Evolutionary conservation across 148 eudicot genomes (phyloP).

Genomic region (Pouteria glomerata): DNA sequence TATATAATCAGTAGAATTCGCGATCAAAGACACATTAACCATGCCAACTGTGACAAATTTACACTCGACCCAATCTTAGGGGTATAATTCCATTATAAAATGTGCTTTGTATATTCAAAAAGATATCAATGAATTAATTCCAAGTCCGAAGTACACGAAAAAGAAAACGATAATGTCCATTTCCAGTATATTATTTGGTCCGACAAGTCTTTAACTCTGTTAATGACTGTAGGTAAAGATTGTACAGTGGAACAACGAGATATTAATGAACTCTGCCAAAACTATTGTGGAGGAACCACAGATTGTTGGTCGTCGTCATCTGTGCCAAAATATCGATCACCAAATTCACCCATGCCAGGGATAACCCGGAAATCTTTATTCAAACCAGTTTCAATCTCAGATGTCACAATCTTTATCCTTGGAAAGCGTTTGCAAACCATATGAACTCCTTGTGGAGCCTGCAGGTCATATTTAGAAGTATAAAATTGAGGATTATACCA

Average conservation of each 20-base stretch:
- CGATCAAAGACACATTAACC: no score
- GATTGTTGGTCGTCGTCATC: conserved; percentile 48
- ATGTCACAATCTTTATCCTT: conserved; percentile 87
- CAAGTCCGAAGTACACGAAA: no score
- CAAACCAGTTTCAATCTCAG: conserved; percentile 83
- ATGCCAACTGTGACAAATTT: no score
- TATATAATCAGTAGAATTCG: no score
- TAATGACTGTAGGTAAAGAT: not conserved
- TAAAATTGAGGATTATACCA: not conserved
- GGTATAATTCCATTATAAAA: no score
- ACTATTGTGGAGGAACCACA: conserved; percentile 9
- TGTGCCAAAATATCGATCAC: conserved; percentile 95
- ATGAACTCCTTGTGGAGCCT: conserved; percentile 99
- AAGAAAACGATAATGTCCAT: no score
- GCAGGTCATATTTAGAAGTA: not conserved
- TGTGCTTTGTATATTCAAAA: no score
- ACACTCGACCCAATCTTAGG: no score
- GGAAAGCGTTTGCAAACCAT: conserved; percentile 84
- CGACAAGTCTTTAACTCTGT: no score
- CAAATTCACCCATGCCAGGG: conserved; percentile 99
- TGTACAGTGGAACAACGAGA: not conserved
- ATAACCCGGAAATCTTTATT: conserved; percentile 82
- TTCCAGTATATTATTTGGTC: no score
- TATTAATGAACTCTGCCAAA: not conserved
- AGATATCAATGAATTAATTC: no score